Evolutionary conservation across 2,329 filamentous ascomycete genomes (phyloP).

Genomic region (Diaporthe sp.): DNA sequence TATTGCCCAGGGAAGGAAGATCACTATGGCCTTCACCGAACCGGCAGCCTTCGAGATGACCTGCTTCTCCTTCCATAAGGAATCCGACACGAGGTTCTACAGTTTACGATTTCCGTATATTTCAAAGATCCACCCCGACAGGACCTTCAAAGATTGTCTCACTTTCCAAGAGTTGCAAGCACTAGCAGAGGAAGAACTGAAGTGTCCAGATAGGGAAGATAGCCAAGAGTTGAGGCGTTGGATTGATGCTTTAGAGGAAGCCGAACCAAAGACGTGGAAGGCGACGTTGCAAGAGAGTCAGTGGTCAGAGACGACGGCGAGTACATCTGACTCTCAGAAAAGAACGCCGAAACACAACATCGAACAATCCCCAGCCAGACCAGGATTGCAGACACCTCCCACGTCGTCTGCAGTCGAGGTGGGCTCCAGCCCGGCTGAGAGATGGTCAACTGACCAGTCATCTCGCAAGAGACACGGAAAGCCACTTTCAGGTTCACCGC

Average conservation of each 20-base stretch:
- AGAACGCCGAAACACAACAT: neutral
- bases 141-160: too few species aligned
- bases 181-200: slow-evolving; percentile 70
- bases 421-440: neutral
- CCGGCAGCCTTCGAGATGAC: slow-evolving; percentile 84
- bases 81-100: slow-evolving; percentile 75
- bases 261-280: slow-evolving; percentile 57
- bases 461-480: too few species aligned
- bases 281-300: too few species aligned
- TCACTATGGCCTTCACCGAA: slow-evolving; percentile 69
- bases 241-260: slow-evolving; percentile 68
- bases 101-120: slow-evolving; percentile 81
- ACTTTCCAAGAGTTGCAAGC: too few species aligned
- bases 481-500: too few species aligned
- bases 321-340: slow-evolving; percentile 34
- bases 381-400: slow-evolving; percentile 17
- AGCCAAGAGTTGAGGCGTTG: slow-evolving; percentile 71
- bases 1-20: too few species aligned
- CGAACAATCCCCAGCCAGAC: neutral
- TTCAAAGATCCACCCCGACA: slow-evolving; percentile 81
- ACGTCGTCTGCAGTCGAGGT: slow-evolving; percentile 17
- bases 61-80: slow-evolving; percentile 82
- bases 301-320: slow-evolving; percentile 49
- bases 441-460: too few species aligned
- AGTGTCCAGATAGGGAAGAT: slow-evolving; percentile 60